Conservation (phyloP, 495 filamentous ascomycete genomes). For the Aspergillus hancockii region DNA sequence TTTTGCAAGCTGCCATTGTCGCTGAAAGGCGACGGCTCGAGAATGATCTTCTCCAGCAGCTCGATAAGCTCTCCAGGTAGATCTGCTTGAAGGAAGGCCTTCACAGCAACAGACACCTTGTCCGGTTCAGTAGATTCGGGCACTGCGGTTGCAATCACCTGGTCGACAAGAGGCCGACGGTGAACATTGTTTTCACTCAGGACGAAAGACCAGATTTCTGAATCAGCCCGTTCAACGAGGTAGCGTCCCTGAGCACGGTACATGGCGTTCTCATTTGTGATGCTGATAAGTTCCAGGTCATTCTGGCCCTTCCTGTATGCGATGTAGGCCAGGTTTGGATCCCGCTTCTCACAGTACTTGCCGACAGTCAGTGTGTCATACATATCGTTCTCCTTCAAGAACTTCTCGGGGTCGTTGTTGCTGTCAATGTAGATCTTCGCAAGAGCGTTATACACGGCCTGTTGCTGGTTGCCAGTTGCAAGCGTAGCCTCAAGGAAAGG, state of each 20-base stretch:
- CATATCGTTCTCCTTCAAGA: slow-evolving; percentile 96
- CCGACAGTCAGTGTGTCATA: slow-evolving; percentile 93
- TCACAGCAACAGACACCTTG: slow-evolving; percentile 92
- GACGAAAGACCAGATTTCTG: slow-evolving; percentile 92
- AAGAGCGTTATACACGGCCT: slow-evolving; percentile 96
- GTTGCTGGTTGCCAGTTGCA: slow-evolving; percentile 90
- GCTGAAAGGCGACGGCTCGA: slow-evolving; percentile 95
- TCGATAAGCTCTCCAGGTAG: slow-evolving; percentile 95
- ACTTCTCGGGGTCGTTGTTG: slow-evolving; percentile 98
- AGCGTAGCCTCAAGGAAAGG: slow-evolving; percentile 96
- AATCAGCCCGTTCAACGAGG: slow-evolving; percentile 84
- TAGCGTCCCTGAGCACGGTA: slow-evolving; percentile 96
- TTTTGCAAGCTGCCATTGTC: slow-evolving; percentile 97
- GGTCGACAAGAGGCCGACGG: slow-evolving; percentile 89
- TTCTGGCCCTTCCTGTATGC: slow-evolving; percentile 97
- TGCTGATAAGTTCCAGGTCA: slow-evolving; percentile 93
- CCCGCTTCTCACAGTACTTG: slow-evolving; percentile 98
- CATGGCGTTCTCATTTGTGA: slow-evolving; percentile 99
- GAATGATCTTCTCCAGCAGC: slow-evolving; percentile 97
- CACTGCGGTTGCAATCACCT: slow-evolving; percentile 95
- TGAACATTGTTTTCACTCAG: slow-evolving; percentile 94
- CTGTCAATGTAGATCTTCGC: slow-evolving; percentile 99
- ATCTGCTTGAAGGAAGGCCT: slow-evolving; percentile 86
- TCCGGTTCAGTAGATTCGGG: slow-evolving; percentile 92
- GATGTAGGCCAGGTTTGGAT: slow-evolving; percentile 95